These are phyloP conservation scores for Raphanus hybrid DNA, from an alignment of 441 rosid species.

Conservation along the genomic window DNA sequence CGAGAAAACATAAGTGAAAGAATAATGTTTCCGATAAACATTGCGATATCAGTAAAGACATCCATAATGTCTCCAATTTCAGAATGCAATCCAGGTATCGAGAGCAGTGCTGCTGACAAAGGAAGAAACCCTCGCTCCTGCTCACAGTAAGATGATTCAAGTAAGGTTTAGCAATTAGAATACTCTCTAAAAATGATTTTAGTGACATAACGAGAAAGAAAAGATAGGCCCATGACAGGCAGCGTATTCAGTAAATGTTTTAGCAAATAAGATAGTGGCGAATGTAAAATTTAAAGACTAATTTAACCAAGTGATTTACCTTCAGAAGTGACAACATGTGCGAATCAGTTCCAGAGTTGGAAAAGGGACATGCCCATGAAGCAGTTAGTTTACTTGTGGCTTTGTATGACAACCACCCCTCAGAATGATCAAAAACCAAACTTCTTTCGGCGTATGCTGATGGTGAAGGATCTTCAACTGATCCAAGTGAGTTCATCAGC, in stretches of 20 bases:
- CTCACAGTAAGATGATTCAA: constrained; percentile 43
- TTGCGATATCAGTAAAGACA: constrained; percentile 64
- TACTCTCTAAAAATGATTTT: background rate
- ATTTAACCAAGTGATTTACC: constrained; percentile 51
- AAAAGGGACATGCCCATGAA: constrained; percentile 74
- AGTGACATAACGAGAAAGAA: constrained; percentile 23
- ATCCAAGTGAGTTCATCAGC: constrained; percentile 71
- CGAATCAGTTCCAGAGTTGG: constrained; percentile 71
- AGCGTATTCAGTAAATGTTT: constrained; percentile 10
- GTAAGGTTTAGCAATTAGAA: constrained; percentile 36
- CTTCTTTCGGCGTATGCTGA: constrained; percentile 72
- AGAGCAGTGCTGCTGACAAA: constrained; percentile 91
- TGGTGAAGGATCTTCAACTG: constrained; percentile 91
- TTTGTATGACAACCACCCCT: constrained; percentile 82
- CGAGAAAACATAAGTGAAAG: constrained; percentile 85
- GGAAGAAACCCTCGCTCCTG: constrained; percentile 99
- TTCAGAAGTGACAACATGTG: constrained; percentile 79
- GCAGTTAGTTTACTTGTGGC: constrained; percentile 75
- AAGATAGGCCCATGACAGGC: constrained; percentile 22
- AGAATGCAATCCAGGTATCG: constrained; percentile 64
- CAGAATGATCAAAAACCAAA: constrained; percentile 72
- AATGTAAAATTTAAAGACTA: constrained; percentile 16
- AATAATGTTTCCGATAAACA: constrained; percentile 77
- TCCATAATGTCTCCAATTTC: constrained; percentile 59
- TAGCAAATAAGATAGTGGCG: constrained; percentile 17